Evolutionary conservation across 768 basidiomycete genomes (phyloP), one percentile per base, ranked within the genome.

Genomic region (Amanita jacksonii): DNA sequence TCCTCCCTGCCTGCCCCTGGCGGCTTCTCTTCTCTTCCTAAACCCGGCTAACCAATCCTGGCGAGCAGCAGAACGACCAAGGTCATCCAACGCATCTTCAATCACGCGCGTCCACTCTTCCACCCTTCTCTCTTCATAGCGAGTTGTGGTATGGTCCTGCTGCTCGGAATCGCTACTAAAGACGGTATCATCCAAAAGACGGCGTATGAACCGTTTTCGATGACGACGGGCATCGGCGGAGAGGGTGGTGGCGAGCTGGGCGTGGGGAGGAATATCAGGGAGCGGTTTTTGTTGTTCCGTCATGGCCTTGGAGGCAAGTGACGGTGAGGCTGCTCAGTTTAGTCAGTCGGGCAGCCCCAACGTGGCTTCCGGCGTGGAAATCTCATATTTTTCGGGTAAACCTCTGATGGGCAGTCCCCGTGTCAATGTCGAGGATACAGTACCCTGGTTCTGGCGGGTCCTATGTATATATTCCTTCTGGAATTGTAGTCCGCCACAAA

Each of bases 31-130:
- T 39, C 56, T 57, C 53, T 62, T 59, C 55, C 59, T 68, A 36
- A 74, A 53, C 7, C 67, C 70, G 10, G 59, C 61, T 20, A 77
- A 56, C 76, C 77, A 79, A 8, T 65, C 64, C 2, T 67, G 70
- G 1, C 60, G 49, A 19, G 44, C 51, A 6, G 78, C 51, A 47
- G 61, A 59, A 8, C 53, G 54, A 1, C 72, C 65, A 0, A 82
- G 54, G 32, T 66, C 68, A 47, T 72, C 70, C 27, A 80, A 53
- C 1, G 61, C 73, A 18, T 63, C 62, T 53, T 77, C 72, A 8
- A 81, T 51, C 3, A 60, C 64, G 32, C 50, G 52, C 1, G 61
- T 62, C 76, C 77, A 79, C 1, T 53, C 57, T 15, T 72, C 69
- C 13, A 53, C 54, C 38, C 58, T 54, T 15, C 43, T 47, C 30